Conservation (phyloP, 352 stramenopile species). For the Phytopythium boreale region DNA sequence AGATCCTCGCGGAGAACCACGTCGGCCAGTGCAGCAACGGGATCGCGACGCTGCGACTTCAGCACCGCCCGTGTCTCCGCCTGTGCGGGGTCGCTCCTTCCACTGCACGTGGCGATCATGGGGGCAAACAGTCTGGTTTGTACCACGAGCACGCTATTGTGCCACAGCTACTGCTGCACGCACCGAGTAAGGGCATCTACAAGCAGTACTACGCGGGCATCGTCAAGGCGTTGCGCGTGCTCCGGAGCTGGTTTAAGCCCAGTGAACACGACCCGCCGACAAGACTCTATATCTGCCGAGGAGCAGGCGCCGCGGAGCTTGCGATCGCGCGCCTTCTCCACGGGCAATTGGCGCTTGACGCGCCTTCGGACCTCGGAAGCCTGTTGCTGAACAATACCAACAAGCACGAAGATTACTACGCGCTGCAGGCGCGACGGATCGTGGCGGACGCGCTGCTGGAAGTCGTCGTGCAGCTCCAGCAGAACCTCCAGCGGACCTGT, state of each 20-base stretch:
- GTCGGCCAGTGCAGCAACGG: conserved; percentile 33
- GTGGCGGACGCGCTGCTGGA: conserved; percentile 30
- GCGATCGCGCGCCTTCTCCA: conserved; percentile 24
- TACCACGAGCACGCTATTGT: conserved; percentile 1
- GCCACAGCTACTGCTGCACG: conserved; percentile 56
- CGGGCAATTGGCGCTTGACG: not conserved
- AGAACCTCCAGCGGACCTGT: conserved; percentile 20
- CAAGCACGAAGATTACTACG: not conserved
- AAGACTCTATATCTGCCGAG: conserved; percentile 31
- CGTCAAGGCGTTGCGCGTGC: conserved; percentile 53
- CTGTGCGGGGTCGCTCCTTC: conserved; percentile 27
- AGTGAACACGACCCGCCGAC: no score
- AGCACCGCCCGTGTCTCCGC: conserved; percentile 37
- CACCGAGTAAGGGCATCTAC: conserved; percentile 53
- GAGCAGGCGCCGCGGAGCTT: conserved; percentile 47
- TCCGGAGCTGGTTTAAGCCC: conserved; percentile 36
- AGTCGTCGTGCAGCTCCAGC: conserved; percentile 24
- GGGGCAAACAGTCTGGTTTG: not conserved
- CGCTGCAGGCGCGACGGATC: conserved; percentile 9
- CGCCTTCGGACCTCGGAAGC: not conserved
- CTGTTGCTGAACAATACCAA: not conserved
- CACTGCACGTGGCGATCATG: not conserved
- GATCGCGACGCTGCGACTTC: conserved; percentile 27
- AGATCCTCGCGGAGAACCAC: conserved; percentile 22
- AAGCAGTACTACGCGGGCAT: conserved; percentile 63